Evolutionary conservation across 148 eudicot genomes (phyloP).

Genomic region (Rhododendron ferrugineum): DNA sequence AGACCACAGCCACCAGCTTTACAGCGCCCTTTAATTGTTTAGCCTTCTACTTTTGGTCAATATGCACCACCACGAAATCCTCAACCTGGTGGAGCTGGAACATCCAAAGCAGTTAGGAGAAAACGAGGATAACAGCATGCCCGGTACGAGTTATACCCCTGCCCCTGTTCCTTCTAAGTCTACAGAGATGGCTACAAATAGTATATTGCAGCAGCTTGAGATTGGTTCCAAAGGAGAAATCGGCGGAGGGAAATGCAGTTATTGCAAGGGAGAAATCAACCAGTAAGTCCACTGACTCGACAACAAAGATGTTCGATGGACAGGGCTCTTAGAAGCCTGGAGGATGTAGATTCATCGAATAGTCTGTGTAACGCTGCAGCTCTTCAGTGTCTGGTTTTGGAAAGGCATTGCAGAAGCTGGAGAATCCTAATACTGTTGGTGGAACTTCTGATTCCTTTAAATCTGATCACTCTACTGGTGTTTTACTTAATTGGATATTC

Average conservation of each 20-base stretch:
- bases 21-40: too few species aligned
- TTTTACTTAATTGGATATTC: background rate
- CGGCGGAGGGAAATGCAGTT: conserved; percentile 34
- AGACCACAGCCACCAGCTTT: too few species aligned
- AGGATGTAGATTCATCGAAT: conserved; percentile 36
- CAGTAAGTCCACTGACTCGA: conserved; percentile 31
- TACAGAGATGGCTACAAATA: conserved; percentile 61
- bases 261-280: conserved; percentile 30
- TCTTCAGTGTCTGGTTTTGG: conserved; percentile 40
- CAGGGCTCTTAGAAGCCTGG: conserved; percentile 43
- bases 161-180: conserved; percentile 78
- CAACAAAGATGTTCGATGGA: conserved; percentile 36
- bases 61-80: too few species aligned
- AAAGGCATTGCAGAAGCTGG: conserved; percentile 41
- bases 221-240: conserved; percentile 58
- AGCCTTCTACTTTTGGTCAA: too few species aligned
- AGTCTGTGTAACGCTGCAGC: conserved; percentile 26
- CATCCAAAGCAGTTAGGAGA: conserved; percentile 24
- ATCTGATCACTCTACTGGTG: background rate
- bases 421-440: background rate
- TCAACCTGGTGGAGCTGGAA: background rate
- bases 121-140: conserved; percentile 20
- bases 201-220: conserved; percentile 74
- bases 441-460: background rate
- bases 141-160: conserved; percentile 36